Evolutionary conservation across 2,329 filamentous ascomycete species (phyloP).

Genomic region (Thyridium curvatum): DNA sequence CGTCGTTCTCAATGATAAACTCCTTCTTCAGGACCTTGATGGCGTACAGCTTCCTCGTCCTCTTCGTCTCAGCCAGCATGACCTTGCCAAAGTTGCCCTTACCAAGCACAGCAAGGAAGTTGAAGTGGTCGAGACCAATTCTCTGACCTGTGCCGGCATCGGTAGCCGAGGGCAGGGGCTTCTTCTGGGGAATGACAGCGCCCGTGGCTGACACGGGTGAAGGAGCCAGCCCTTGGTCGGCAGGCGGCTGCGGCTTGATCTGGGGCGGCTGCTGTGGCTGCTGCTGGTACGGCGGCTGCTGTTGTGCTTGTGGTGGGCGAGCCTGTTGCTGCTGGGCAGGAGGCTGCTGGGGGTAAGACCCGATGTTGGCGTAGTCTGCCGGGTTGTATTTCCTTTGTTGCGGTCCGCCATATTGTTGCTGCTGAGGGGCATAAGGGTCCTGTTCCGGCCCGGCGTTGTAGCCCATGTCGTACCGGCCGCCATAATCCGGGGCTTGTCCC

Average conservation of each 20-base stretch:
- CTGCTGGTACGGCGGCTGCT: conserved; percentile 18
- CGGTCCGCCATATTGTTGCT: conserved; percentile 24
- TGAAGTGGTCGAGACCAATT: conserved; percentile 97
- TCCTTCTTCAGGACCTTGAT: conserved; percentile 99
- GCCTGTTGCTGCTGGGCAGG: conserved; percentile 21
- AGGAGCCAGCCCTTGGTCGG: conserved; percentile 26
- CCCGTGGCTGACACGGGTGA: conserved; percentile 20
- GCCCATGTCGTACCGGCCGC: conserved; percentile 22
- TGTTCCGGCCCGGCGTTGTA: conserved; percentile 20
- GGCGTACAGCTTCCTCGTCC: conserved; percentile 83
- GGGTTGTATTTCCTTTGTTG: conserved; percentile 69
- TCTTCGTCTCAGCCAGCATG: conserved; percentile 97
- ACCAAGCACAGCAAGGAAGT: conserved; percentile 94
- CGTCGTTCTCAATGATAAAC: conserved; percentile 99
- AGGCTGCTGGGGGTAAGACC: conserved; percentile 37
- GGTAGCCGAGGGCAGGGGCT: conserved; percentile 64
- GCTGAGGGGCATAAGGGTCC: conserved; percentile 21
- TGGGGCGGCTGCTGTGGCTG: conserved; percentile 24
- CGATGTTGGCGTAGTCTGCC: conserved; percentile 64
- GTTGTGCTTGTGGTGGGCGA: conserved; percentile 22
- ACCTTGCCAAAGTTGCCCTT: conserved; percentile 99
- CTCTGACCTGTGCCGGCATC: conserved; percentile 69
- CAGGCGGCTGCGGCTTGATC: conserved; percentile 30
- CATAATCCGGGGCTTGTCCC: conserved; percentile 24
- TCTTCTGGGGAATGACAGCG: conserved; percentile 33